Percentiles rank a stretch among this genome's conserved stretches.
These are phyloP conservation scores for Verruconis gallopava DNA, from an alignment of 2,329 filamentous ascomycete genomes.

Conservation along the genomic window DNA sequence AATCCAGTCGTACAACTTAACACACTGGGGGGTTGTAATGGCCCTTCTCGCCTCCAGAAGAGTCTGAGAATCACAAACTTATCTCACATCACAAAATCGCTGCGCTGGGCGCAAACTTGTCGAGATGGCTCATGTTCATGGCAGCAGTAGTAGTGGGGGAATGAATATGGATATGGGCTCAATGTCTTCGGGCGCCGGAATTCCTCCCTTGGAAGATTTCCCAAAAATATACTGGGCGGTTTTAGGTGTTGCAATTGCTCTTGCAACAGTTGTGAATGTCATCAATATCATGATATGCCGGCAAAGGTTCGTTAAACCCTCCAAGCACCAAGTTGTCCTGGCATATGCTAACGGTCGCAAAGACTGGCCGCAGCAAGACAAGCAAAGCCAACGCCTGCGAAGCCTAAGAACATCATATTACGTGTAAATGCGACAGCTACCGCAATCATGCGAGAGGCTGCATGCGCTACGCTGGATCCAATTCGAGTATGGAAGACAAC, in stretches of 20 bases:
- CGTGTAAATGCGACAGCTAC: conserved; percentile 38
- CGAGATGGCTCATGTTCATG: conserved; percentile 20
- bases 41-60: too few relatives aligned
- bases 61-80: neutral
- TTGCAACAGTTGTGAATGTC: conserved; percentile 32
- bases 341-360: neutral
- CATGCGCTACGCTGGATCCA: conserved; percentile 31
- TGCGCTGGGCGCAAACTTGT: too few relatives aligned
- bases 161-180: conserved; percentile 25
- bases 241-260: conserved; percentile 31
- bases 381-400: conserved; percentile 33
- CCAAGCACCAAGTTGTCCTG: neutral
- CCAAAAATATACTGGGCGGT: conserved; percentile 42
- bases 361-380: conserved; percentile 34
- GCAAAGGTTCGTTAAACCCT: conserved; percentile 30
- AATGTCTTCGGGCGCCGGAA: conserved; percentile 30
- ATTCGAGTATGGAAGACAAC: conserved; percentile 22
- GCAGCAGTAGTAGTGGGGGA: too few relatives aligned
- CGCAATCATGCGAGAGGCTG: conserved; percentile 40
- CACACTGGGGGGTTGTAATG: too few relatives aligned
- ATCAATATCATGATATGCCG: conserved; percentile 35
- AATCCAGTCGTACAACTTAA: too few relatives aligned
- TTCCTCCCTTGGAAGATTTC: conserved; percentile 33
- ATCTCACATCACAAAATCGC: neutral
- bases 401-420: conserved; percentile 38